Base-by-base conservation (phyloP, 2,329 filamentous ascomycete genomes). In the Tetracladium maxilliforme region DNA sequence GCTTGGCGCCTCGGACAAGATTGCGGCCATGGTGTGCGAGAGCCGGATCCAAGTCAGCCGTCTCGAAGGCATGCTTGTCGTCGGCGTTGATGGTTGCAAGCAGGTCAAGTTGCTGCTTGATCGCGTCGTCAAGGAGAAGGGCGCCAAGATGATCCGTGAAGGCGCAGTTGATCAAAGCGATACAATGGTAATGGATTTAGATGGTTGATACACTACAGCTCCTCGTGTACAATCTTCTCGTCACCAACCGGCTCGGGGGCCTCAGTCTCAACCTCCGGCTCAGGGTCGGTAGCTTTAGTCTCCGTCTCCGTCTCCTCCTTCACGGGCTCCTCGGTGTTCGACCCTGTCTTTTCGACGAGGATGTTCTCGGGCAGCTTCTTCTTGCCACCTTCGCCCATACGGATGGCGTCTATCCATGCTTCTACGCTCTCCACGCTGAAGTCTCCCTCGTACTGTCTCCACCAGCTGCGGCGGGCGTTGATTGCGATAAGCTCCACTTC, bases 51-150 rank as follows among this genome's bases (percentile, higher is more conserved):
- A 92, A 49, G 70, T 79, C 34, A 64, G 64, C 30, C 67, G 84
- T 29, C 46, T 95, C 31, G 87, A 98, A 54, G 80, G 80, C 2
- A 92, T 98, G 86, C 56, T 98, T 39, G 83, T 81, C 0, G 83
- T 93, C 2, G 87, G 79, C 0, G 72, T 94, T 24, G 86, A 94
- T 46, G 90, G 86, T 5, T 95, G 87, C 50, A 83, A 77, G 51
- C 77, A 86, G 45, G 73, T 95, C 19, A 67, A 81, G 34, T 65
- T 71, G 36, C 77, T 93, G 24, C 46, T 98, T 41, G 86, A 95
- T 48, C 61, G 63, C 6, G 75, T 92, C 10, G 74, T 95, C 22
- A 70, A 75, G 44, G 69, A 68, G 22, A 74, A 75, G 48, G 79
- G 79, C 4, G 58, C 53, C 30, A 63, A 61, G 44, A 69, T 82